These are phyloP conservation scores for Cokeromyces recurvatus DNA, from an alignment of 371 early-diverging fungal species.

Conservation along the genomic window DNA sequence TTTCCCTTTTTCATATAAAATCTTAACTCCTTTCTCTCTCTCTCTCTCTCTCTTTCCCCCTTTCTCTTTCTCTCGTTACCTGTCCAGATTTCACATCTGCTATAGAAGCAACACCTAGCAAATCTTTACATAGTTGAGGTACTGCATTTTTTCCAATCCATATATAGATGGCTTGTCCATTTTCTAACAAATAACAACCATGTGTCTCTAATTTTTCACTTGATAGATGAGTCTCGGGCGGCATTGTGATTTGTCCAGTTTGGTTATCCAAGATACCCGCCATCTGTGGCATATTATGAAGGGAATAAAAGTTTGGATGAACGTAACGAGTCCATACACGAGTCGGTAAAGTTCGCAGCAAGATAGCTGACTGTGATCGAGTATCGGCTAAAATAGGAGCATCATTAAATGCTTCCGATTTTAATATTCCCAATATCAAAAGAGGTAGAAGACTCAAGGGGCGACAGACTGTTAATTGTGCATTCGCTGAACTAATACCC, in stretches of 20 bases:
- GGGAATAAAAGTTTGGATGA: slow-evolving; percentile 61
- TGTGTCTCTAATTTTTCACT: slow-evolving; percentile 72
- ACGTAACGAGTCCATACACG: slow-evolving; percentile 45
- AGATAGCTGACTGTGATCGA: slow-evolving; percentile 49
- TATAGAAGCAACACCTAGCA: slow-evolving; percentile 46
- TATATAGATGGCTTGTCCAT: slow-evolving; percentile 61
- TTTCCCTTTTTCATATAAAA: too few species aligned
- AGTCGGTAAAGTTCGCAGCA: slow-evolving; percentile 60
- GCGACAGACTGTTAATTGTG: slow-evolving; percentile 59
- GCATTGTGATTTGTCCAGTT: slow-evolving; percentile 31
- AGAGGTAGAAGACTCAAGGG: slow-evolving; percentile 66
- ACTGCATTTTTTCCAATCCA: slow-evolving; percentile 74
- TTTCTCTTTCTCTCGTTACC: slow-evolving; percentile 11
- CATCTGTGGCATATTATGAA: slow-evolving; percentile 63
- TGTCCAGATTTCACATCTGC: slow-evolving; percentile 29
- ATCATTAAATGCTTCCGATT: slow-evolving; percentile 49
- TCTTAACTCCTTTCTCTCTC: too few species aligned
- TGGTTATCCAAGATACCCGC: slow-evolving; percentile 24
- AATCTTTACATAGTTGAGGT: slow-evolving; percentile 53
- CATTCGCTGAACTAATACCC: slow-evolving; percentile 37
- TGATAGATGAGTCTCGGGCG: slow-evolving; percentile 58
- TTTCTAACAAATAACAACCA: slow-evolving; percentile 72
- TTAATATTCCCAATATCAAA: slow-evolving; percentile 59
- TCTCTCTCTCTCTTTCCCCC: too few species aligned
- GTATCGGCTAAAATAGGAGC: slow-evolving; percentile 46